Percentiles rank a stretch among this genome's conserved stretches.
Conservation (phyloP, 192 early-diverging fungal genomes). For the Phlyctochytrium bullatum region DNA sequence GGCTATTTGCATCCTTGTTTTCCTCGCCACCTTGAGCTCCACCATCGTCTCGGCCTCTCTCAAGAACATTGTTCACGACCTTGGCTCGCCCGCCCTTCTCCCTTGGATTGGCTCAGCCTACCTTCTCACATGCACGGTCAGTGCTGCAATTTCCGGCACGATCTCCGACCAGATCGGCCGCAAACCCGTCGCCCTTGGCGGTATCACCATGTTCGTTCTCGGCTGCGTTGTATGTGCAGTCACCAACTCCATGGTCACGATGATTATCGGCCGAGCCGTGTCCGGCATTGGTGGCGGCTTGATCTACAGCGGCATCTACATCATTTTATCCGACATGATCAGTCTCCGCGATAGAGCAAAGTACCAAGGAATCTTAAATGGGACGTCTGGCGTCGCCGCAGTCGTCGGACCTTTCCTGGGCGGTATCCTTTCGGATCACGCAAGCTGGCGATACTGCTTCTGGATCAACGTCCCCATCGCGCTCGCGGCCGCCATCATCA, state of each 20-base stretch:
- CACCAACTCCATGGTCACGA: neutral
- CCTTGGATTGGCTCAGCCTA: neutral
- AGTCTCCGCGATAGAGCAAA: neutral
- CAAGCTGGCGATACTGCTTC: neutral
- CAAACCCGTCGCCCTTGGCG: neutral
- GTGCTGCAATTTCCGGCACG: neutral
- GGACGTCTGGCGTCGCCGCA: neutral
- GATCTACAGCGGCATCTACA: neutral
- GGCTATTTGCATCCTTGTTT: too few relatives aligned
- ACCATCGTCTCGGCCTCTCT: too few relatives aligned
- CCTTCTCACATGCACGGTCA: neutral
- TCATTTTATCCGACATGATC: neutral
- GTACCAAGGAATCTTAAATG: neutral
- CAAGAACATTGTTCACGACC: too few relatives aligned
- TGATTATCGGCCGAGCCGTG: neutral
- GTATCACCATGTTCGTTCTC: neutral
- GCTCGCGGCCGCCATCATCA: neutral
- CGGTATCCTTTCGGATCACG: neutral
- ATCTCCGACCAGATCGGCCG: neutral
- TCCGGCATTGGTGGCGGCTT: neutral
- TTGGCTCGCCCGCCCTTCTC: too few relatives aligned
- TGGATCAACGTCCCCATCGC: neutral
- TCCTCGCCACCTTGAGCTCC: too few relatives aligned
- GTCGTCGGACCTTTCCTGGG: neutral
- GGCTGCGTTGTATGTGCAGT: neutral